Evolutionary conservation across 2,329 filamentous ascomycete genomes (phyloP), one percentile per base, ranked within the genome.

Genomic region (Leptoxyphium fumago): DNA sequence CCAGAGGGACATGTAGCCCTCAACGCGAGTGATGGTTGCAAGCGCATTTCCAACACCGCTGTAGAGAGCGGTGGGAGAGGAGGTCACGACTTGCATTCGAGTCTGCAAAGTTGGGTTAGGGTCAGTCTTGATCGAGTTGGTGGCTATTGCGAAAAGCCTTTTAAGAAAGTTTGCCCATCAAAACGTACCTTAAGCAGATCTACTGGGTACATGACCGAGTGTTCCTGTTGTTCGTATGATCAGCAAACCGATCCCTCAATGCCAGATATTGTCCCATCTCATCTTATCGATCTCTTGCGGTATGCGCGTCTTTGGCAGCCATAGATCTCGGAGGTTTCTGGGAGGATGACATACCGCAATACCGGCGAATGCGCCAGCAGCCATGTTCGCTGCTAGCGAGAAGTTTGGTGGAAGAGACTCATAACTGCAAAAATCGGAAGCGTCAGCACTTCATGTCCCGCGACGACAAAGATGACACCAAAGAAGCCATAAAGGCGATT

Each of bases 191-290:
- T 98, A 62, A 98, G 83, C 54, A 94, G 78, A 69, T 98, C 91
- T 61, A 98, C 84, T 15, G 91, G 91, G 62, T 98, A 98, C 91
- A 98, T 96, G 58, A 94, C 88, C 47, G 89, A 93, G 66, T 96
- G 89, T 70, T 96, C 89, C 88, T 95, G 54, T 42, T 48, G 7
- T 26, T 7, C 21, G 7, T 26, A 26, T 3, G 21, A 26, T 26
- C 21, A 26, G 21, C 21, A 3, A 26, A 4, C 21, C 21, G 7
- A 26, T 26, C 7, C 21, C 21, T 26, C 21, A 26, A 3, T 4
- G 21, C 21, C 21, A 7, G 21, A 26, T 26, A 26, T 26, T 7
- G 7, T 26, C 21, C 21, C 3, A 26, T 26, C 3, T 26, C 21
- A 26, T 26, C 7, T 26, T 26, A 26, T 26, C 21, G 21, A 26